A percentile compares a stretch with the other conserved stretches of the same genome.
phyloP scores from a whole-genome alignment of 768 basidiomycete genomes.

The Lentinula raphanica region DNA sequence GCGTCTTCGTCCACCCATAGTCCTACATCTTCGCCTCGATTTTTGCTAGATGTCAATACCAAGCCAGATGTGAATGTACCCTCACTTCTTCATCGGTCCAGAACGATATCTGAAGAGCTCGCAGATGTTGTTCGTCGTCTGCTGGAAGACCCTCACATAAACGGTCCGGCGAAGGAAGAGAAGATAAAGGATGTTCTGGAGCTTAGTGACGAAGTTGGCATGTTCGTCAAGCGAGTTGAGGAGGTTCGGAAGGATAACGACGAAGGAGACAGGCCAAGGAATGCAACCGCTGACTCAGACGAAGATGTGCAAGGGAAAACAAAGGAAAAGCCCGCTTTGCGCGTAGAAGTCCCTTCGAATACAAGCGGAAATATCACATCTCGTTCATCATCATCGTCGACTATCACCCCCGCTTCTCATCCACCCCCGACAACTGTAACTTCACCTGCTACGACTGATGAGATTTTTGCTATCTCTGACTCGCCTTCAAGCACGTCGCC shows the following conservation, averaged over 20 bases:
- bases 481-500: not conserved
- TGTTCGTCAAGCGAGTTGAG: slow-evolving; percentile 43
- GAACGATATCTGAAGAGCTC: slow-evolving; percentile 29
- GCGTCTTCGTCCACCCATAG: not conserved
- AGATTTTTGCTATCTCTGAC: not conserved
- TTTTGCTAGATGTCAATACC: no score
- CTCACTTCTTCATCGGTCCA: not conserved
- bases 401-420: not conserved
- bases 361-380: not conserved
- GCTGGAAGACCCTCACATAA: slow-evolving; percentile 39
- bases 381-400: not conserved
- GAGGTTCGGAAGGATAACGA: not conserved
- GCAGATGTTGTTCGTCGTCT: slow-evolving; percentile 45
- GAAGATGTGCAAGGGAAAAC: slow-evolving; percentile 6
- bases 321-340: slow-evolving; percentile 21
- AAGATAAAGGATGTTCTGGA: slow-evolving; percentile 63
- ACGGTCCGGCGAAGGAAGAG: slow-evolving; percentile 50
- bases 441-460: not conserved
- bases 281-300: not conserved
- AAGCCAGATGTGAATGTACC: not conserved
- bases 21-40: no score
- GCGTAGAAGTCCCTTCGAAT: not conserved
- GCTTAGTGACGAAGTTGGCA: slow-evolving; percentile 68
- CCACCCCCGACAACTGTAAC: not conserved
- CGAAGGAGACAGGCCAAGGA: not conserved